Percentiles rank a stretch among this genome's conserved stretches.
Evolutionary conservation across 2,329 filamentous ascomycete genomes (phyloP).

Genomic region (Ophiostoma fasciatum): DNA sequence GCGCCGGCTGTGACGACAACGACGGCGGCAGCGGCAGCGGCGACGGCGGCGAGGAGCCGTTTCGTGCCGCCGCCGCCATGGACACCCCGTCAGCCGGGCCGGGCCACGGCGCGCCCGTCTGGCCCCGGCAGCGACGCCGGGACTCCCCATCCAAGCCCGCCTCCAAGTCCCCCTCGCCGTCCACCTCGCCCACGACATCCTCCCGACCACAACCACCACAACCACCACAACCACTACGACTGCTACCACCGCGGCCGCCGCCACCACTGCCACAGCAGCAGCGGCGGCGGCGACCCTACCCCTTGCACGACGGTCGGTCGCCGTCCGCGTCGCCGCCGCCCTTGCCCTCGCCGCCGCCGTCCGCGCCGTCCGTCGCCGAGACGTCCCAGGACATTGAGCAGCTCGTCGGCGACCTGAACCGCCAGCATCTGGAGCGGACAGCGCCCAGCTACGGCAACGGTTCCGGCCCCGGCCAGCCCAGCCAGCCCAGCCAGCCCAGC

Average conservation of each 20-base stretch:
- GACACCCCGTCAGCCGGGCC: too few relatives aligned
- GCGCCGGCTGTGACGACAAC: conserved; percentile 1
- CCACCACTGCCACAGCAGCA: not conserved
- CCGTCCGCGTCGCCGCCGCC: not conserved
- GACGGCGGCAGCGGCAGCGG: not conserved
- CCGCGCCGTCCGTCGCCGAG: conserved; percentile 2
- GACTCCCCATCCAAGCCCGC: conserved; percentile 3
- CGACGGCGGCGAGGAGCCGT: not conserved
- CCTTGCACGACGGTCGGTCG: not conserved
- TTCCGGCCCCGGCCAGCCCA: too few relatives aligned
- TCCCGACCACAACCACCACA: too few relatives aligned
- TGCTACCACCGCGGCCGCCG: not conserved
- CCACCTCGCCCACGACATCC: too few relatives aligned
- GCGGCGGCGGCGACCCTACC: not conserved
- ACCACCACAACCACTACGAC: too few relatives aligned
- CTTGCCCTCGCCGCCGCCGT: conserved; percentile 2
- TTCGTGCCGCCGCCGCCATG: too few relatives aligned
- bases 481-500: too few relatives aligned
- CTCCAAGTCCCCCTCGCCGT: too few relatives aligned
- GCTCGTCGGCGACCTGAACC: conserved; percentile 4
- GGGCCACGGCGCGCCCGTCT: too few relatives aligned
- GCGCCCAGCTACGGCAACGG: too few relatives aligned
- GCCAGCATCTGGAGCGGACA: conserved; percentile 6
- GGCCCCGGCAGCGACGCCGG: conserved; percentile 2
- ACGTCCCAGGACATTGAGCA: conserved; percentile 3